A percentile compares a stretch with the other conserved stretches of the same genome.
phyloP scores from a whole-genome alignment of 1,284 basidiomycete species.

The Leccinum variabile region DNA sequence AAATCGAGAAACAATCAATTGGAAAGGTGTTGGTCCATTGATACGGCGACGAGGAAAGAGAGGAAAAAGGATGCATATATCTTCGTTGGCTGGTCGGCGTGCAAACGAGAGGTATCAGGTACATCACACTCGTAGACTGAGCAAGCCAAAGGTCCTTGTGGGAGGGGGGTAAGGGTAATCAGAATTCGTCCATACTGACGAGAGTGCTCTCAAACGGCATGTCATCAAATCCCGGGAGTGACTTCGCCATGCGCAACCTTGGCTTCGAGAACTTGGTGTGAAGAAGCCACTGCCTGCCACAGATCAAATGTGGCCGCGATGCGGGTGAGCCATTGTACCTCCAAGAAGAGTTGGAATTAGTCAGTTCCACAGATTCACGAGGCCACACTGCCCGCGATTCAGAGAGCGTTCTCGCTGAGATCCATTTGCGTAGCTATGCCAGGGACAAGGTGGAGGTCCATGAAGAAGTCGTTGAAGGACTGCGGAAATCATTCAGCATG shows the following conservation, averaged over 20 bases:
- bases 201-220: conserved; percentile 19
- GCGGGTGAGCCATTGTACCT: conserved; percentile 48
- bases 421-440: conserved; percentile 11
- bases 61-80: neutral
- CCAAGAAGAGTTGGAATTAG: conserved; percentile 41
- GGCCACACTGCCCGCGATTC: conserved; percentile 6
- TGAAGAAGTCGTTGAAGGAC: conserved; percentile 28
- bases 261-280: conserved; percentile 2
- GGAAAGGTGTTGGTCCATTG: conserved; percentile 3
- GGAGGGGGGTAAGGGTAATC: neutral
- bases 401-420: conserved; percentile 7
- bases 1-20: neutral
- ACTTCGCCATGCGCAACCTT: conserved; percentile 8
- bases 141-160: neutral
- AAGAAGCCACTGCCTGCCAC: conserved; percentile 22
- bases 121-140: neutral
- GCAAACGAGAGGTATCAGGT: conserved; percentile 8
- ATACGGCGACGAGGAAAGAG: conserved; percentile 9
- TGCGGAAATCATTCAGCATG: neutral
- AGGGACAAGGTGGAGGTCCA: conserved; percentile 20
- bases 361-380: conserved; percentile 18
- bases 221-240: conserved; percentile 20
- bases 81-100: neutral
- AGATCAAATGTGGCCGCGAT: conserved; percentile 29
- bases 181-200: conserved; percentile 9